Percentiles rank a stretch among this genome's conserved stretches.
These are phyloP conservation scores for Drosera capensis DNA, from an alignment of 148 eudicot species.

Conservation along the genomic window DNA sequence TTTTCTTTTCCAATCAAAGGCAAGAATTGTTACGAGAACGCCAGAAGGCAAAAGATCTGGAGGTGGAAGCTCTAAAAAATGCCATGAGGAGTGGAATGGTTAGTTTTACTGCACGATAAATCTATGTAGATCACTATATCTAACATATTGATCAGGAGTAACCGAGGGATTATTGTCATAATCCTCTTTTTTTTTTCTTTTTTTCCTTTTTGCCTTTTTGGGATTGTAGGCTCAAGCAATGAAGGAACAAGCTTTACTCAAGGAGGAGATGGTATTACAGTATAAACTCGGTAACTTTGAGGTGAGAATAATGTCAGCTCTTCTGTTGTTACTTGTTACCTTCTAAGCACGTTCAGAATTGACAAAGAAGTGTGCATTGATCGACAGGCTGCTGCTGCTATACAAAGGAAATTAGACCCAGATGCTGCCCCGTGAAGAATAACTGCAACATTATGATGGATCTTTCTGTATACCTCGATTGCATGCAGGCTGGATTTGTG, in stretches of 20 bases:
- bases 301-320: constrained; percentile 23
- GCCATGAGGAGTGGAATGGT: constrained; percentile 91
- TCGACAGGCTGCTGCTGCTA: constrained; percentile 78
- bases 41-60: constrained; percentile 66
- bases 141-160: no score
- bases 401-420: constrained; percentile 79
- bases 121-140: no score
- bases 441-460: no score
- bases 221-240: constrained; percentile 73
- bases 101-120: constrained; percentile 7
- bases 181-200: constrained; percentile 1
- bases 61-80: constrained; percentile 56
- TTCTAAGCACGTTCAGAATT: not conserved
- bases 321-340: not conserved
- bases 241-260: constrained; percentile 83
- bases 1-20: constrained; percentile 20
- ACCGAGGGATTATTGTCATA: no score
- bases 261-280: constrained; percentile 81
- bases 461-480: no score
- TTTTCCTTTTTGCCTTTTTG: no score
- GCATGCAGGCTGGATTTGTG: no score
- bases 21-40: constrained; percentile 66
- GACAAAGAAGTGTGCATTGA: not conserved
- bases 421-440: constrained; percentile 50
- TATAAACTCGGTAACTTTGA: constrained; percentile 74